phyloP scores from a whole-genome alignment of 106 monocot species.

The Alisma plantagoaquatica region DNA sequence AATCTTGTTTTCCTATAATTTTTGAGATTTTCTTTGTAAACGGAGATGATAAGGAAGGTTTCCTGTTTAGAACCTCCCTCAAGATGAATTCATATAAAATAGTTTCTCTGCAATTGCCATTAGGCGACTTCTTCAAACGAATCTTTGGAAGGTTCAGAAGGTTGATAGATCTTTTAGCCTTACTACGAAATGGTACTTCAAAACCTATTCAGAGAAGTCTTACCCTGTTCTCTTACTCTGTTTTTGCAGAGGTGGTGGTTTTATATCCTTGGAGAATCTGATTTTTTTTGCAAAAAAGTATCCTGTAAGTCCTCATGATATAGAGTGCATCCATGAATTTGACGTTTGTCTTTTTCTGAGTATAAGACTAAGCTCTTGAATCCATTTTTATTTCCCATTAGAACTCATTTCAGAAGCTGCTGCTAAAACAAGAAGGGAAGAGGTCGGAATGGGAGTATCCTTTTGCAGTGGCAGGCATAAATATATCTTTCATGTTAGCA shows the following conservation, averaged over 20 bases:
- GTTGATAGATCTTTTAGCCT: too few species aligned
- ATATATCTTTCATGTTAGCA: constrained; percentile 77
- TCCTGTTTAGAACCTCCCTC: too few species aligned
- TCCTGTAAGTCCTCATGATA: constrained; percentile 41
- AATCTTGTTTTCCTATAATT: too few species aligned
- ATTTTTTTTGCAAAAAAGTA: constrained; percentile 85
- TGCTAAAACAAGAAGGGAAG: constrained; percentile 57
- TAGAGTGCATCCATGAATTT: not conserved
- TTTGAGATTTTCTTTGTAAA: too few species aligned
- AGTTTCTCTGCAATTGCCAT: too few species aligned
- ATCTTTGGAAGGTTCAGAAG: too few species aligned
- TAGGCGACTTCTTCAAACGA: too few species aligned
- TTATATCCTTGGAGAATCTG: constrained; percentile 83
- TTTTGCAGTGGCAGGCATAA: constrained; percentile 86
- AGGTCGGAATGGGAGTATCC: constrained; percentile 93
- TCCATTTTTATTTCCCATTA: constrained; percentile 5
- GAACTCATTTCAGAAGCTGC: constrained; percentile 58
- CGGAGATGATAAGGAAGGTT: too few species aligned
- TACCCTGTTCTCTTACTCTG: too few species aligned
- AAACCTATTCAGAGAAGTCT: not conserved
- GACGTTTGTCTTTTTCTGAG: constrained; percentile 1
- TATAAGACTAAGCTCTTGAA: not conserved
- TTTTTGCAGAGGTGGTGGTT: constrained; percentile 67
- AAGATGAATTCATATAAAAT: too few species aligned
- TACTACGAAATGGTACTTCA: too few species aligned